Evolutionary conservation across 2,329 filamentous ascomycete species (phyloP), one percentile per base, ranked within the genome.

Genomic region (Penicillium psychrosexuale): DNA sequence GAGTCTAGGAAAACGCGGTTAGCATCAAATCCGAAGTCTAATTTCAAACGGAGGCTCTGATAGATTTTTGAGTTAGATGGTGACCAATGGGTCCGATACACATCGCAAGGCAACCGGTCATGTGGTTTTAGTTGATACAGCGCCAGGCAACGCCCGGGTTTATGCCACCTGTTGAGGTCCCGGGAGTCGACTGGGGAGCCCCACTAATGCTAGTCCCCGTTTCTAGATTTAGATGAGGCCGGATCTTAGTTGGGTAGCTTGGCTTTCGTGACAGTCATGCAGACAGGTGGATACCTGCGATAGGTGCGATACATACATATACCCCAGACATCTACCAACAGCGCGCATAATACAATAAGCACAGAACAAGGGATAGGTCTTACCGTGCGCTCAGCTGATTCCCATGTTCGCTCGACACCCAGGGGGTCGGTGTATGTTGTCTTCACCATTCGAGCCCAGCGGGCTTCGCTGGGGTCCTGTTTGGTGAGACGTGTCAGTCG

Each of bases 311-410:
- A 19, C 19, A 27, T 31, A 11, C 19, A 34, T 44, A 22, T 34
- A 34, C 19, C 15, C 9, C 5, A 19, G 37, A 17, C 17, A 34
- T 17, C 2, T 11, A 43, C 9, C 37, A 33, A 43, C 27, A 8
- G 15, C 11, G 19, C 30, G 46, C 31, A 47, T 36, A 46, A 46
- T 44, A 43, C 22, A 53, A 40, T 19, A 50, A 45, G 15, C 36
- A 45, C 4, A 34, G 15, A 58, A 53, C 15, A 44, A 37, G 12
- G 37, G 36, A 38, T 24, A 33, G 22, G 42, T 48, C 67, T 59
- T 59, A 77, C 75, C 69, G 70, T 71, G 55, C 76, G 66, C 59
- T 78, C 75, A 5, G 73, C 74, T 7, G 73, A 74, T 58, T 78
- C 76, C 76, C 76, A 78, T 15, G 70, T 72, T 48, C 76, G 66